Conservation (phyloP, 257 asterid genomes). For the Nicotiana undulata region DNA sequence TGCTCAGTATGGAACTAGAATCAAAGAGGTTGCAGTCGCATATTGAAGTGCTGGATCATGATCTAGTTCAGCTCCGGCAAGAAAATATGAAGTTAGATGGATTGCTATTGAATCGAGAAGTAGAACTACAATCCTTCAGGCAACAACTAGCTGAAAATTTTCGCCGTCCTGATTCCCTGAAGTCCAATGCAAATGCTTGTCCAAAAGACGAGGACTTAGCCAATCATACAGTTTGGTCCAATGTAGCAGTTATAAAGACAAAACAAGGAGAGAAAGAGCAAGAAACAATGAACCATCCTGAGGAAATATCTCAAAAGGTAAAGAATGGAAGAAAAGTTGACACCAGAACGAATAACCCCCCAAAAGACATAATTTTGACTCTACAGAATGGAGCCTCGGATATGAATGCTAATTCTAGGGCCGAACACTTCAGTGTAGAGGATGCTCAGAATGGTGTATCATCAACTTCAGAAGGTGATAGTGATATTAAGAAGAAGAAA, state of each 20-base stretch:
- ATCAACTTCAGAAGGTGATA: slow-evolving; percentile 30
- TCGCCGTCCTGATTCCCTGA: slow-evolving; percentile 47
- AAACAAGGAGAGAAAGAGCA: slow-evolving; percentile 41
- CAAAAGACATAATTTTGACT: slow-evolving; percentile 58
- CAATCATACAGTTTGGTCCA: slow-evolving; percentile 64
- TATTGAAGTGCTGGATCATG: slow-evolving; percentile 48
- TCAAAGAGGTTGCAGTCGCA: slow-evolving; percentile 58
- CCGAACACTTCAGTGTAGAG: slow-evolving; percentile 25
- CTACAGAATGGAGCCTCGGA: slow-evolving; percentile 22
- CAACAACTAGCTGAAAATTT: slow-evolving; percentile 45
- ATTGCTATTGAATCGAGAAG: slow-evolving; percentile 44
- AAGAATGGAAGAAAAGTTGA: slow-evolving; percentile 23
- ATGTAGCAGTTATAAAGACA: slow-evolving; percentile 58
- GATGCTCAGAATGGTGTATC: slow-evolving; percentile 22
- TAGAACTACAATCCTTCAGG: slow-evolving; percentile 52
- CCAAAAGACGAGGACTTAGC: slow-evolving; percentile 22
- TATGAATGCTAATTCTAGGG: slow-evolving; percentile 20
- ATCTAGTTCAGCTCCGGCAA: slow-evolving; percentile 44
- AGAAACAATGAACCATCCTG: slow-evolving; percentile 28
- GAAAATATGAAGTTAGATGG: slow-evolving; percentile 57
- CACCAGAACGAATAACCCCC: slow-evolving; percentile 20
- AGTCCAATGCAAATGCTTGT: slow-evolving; percentile 34
- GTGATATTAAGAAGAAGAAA: slow-evolving; percentile 19
- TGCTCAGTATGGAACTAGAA: slow-evolving; percentile 72
- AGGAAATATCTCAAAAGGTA: slow-evolving; percentile 19